Conservation (phyloP, 1,284 basidiomycete genomes). For the Bjerkandera adusta region DNA sequence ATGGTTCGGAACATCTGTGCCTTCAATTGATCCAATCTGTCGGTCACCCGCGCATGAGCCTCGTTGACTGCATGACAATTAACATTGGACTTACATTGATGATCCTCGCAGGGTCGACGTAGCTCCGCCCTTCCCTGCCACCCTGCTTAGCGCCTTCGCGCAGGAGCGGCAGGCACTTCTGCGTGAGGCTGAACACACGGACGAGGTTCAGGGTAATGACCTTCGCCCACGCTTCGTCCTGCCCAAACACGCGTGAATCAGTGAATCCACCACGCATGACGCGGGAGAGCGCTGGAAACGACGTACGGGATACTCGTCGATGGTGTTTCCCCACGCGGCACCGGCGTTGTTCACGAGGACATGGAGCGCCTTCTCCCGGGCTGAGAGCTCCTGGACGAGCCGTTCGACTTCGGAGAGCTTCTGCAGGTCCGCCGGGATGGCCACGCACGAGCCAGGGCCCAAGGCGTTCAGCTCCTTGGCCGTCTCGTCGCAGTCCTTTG, state of each 20-base stretch:
- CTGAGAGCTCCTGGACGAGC: slow-evolving; percentile 49
- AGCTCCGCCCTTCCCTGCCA: slow-evolving; percentile 36
- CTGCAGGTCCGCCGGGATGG: slow-evolving; percentile 61
- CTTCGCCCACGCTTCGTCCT: slow-evolving; percentile 57
- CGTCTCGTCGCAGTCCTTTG: slow-evolving; percentile 54
- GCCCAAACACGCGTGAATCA: slow-evolving; percentile 20
- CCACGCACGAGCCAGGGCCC: slow-evolving; percentile 56
- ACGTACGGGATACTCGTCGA: slow-evolving; percentile 55
- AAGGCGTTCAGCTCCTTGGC: slow-evolving; percentile 52
- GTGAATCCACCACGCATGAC: slow-evolving; percentile 15
- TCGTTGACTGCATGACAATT: not conserved
- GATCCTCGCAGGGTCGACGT: slow-evolving; percentile 53
- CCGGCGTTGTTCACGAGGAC: slow-evolving; percentile 73
- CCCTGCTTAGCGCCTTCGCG: slow-evolving; percentile 47
- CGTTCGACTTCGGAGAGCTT: slow-evolving; percentile 55
- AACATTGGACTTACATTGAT: slow-evolving; percentile 52
- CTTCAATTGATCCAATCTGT: slow-evolving; percentile 68
- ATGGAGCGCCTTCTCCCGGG: slow-evolving; percentile 53
- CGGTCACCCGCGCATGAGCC: slow-evolving; percentile 6
- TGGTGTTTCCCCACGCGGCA: slow-evolving; percentile 57
- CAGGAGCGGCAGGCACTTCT: slow-evolving; percentile 62
- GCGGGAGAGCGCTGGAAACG: not conserved
- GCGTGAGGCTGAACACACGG: slow-evolving; percentile 69
- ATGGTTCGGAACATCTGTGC: slow-evolving; percentile 47
- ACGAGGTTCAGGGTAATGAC: slow-evolving; percentile 67